These are phyloP conservation scores for Seiridium unicorne DNA, from an alignment of 2,329 filamentous ascomycete species.

Conservation along the genomic window DNA sequence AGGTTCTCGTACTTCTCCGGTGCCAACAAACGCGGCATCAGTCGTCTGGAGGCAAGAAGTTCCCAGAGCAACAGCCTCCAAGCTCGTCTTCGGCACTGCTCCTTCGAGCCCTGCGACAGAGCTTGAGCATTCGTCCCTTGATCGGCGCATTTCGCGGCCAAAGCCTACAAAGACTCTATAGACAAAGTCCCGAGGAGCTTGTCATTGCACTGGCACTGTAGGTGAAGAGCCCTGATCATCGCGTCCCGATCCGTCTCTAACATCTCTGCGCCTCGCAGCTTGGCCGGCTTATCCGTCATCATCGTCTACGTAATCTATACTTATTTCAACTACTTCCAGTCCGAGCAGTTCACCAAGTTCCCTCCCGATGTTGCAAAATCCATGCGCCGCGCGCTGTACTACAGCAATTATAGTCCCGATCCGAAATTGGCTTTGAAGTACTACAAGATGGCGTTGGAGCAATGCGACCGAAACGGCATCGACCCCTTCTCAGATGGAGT, in stretches of 20 bases:
- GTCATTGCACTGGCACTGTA: constrained; percentile 41
- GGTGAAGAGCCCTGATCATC: constrained; percentile 11
- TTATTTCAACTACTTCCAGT: constrained; percentile 57
- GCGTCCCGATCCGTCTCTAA: constrained; percentile 23
- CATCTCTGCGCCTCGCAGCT: constrained; percentile 26
- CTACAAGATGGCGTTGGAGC: constrained; percentile 75
- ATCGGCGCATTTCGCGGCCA: constrained; percentile 35
- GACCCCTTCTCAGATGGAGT: constrained; percentile 91
- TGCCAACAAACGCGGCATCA: constrained; percentile 23
- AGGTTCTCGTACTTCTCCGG: constrained; percentile 9
- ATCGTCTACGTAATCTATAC: constrained; percentile 37
- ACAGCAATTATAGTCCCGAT: constrained; percentile 74
- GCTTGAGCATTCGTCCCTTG: constrained; percentile 32
- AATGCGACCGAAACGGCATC: constrained; percentile 71
- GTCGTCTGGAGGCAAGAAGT: constrained; percentile 16
- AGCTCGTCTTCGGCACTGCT: constrained; percentile 22
- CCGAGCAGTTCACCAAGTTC: constrained; percentile 53
- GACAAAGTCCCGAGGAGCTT: constrained; percentile 42
- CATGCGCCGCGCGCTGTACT: constrained; percentile 82
- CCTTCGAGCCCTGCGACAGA: constrained; percentile 28
- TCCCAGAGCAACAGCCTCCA: constrained; percentile 19
- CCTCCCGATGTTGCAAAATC: constrained; percentile 73
- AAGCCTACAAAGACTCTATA: constrained; percentile 35
- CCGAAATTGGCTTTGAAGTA: constrained; percentile 76
- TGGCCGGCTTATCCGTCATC: constrained; percentile 30